A percentile compares a stretch with the other conserved stretches of the same genome.
phyloP scores from a whole-genome alignment of 1,284 basidiomycete species.

The Anthracocystis walkeri region DNA sequence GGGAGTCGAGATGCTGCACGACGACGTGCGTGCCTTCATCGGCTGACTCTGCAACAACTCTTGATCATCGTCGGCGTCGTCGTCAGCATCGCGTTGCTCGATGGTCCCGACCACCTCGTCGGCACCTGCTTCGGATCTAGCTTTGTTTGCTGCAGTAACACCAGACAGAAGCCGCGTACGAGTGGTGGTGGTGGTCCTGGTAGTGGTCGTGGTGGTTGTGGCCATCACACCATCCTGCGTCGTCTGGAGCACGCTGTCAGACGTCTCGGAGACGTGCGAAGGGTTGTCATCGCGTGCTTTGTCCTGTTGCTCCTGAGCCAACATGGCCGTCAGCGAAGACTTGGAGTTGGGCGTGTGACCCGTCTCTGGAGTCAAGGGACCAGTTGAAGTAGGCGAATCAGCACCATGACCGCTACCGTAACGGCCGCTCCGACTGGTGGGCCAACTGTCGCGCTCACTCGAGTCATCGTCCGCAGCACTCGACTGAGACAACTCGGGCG shows the following conservation, averaged over 20 bases:
- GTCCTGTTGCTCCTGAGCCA: conserved; percentile 11
- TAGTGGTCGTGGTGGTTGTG: conserved; percentile 48
- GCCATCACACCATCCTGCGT: conserved; percentile 27
- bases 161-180: conserved; percentile 19
- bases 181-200: conserved; percentile 32
- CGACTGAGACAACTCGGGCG: conserved; percentile 23
- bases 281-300: conserved; percentile 12
- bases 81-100: background rate
- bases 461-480: conserved; percentile 27
- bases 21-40: conserved; percentile 28
- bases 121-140: conserved; percentile 21
- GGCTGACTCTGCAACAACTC: conserved; percentile 15
- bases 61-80: background rate
- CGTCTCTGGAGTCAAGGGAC: conserved; percentile 28
- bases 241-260: conserved; percentile 29
- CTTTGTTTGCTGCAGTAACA: conserved; percentile 3
- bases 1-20: conserved; percentile 53
- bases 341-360: conserved; percentile 1
- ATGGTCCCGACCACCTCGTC: background rate
- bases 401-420: background rate
- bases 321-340: conserved; percentile 15
- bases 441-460: conserved; percentile 58
- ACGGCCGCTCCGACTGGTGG: conserved; percentile 37
- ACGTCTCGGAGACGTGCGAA: conserved; percentile 30
- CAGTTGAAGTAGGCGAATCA: conserved; percentile 25